Evolutionary conservation across 2,329 filamentous ascomycete species (phyloP).

Genomic region (Alternaria longipes): DNA sequence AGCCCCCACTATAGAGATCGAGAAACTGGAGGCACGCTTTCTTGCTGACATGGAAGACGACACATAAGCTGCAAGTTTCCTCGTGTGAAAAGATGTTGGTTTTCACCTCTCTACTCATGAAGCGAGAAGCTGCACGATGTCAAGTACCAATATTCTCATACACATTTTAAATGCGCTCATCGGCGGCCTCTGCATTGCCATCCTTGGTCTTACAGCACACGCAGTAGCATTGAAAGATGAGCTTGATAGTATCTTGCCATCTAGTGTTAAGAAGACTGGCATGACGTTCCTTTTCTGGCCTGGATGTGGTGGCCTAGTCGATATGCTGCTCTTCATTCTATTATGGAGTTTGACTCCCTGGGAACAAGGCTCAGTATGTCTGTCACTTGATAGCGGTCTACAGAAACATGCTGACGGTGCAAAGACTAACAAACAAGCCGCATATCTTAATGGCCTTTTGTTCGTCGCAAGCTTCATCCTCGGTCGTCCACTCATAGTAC

Average conservation of each 20-base stretch:
- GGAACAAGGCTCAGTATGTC: background rate
- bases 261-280: slow-evolving; percentile 1
- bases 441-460: slow-evolving; percentile 9
- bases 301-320: slow-evolving; percentile 21
- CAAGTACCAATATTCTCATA: background rate
- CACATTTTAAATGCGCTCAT: slow-evolving; percentile 15
- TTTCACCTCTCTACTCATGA: background rate
- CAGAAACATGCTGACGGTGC: background rate
- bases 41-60: background rate
- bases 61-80: background rate
- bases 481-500: slow-evolving; percentile 18
- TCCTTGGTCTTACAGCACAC: slow-evolving; percentile 8
- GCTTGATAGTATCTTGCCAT: background rate
- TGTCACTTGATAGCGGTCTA: background rate
- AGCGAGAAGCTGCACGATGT: background rate
- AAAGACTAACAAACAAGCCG: slow-evolving; percentile 8
- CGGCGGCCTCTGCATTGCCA: slow-evolving; percentile 9
- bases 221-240: background rate
- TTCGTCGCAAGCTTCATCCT: slow-evolving; percentile 23
- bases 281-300: slow-evolving; percentile 27
- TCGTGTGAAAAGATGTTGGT: background rate
- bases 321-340: slow-evolving; percentile 19
- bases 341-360: slow-evolving; percentile 7
- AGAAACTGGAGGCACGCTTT: background rate
- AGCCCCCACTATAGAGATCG: background rate